Base-by-base conservation (phyloP, 257 asterid species). In the Nicotiana benthamiana region DNA sequence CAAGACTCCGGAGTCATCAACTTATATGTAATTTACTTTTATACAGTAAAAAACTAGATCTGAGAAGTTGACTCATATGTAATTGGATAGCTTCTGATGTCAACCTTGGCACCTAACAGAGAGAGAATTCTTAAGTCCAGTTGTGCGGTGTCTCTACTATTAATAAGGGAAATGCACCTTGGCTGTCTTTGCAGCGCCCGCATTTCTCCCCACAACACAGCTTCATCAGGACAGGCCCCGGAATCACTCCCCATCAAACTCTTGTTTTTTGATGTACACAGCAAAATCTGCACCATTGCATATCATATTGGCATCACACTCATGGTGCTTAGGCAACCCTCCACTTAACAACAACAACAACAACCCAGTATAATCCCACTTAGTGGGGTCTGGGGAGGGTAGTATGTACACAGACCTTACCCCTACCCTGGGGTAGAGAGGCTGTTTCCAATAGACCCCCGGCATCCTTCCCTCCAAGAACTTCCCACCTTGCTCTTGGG, bases 191-290 rank as follows among this genome's bases (percentile, higher is more conserved):
- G 97, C 97, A 48, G 96, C 92, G 57, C 92, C 95, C 34, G 94
- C 89, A 40, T 40, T 82, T 94, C 90, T 20, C 98, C 97, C 98
- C 98, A 94, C 24, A 97, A 94, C 70, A 94, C 91, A 57, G 98
- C 98, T 92, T 93, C 97, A 80, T 94, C 98, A 1, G 97, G 97
- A 16, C 90, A 90, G 36, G 98, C 97, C 72, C 98, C 98, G 8
- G 48, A 40, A 8, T 40, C 12, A 40, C 3, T 40, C 48, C 48
- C 48, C 98, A 80, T 94, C 97, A 28, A 84, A 94, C 85, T 94
- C 97, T 80, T 94, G 97, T n/a, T 97, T 97, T 89, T 94, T 94
- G 46, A 94, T 90, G 34, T 89, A 91, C 43, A 93, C 92, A 7
- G 93, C 98, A 82, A 81, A 94, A 82, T 94, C 96, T 27, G 98